These are phyloP conservation scores for Cynara cardunculus DNA, from an alignment of 129 eudicot genomes.

Conservation along the genomic window DNA sequence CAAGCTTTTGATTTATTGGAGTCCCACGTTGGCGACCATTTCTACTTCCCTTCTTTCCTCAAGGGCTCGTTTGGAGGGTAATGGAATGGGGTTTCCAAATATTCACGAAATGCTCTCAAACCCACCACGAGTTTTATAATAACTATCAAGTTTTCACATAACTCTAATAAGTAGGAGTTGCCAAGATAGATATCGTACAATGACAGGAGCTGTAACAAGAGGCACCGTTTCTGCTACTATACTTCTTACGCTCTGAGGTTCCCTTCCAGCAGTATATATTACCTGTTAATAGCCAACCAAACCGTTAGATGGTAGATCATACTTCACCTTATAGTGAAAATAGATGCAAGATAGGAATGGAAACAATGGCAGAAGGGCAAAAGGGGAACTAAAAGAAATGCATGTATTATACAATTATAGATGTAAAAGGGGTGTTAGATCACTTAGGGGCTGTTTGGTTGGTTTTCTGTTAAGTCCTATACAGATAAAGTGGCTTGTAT, in stretches of 20 bases:
- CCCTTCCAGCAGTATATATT: conserved; percentile 90
- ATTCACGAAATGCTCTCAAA: background rate
- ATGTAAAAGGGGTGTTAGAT: conserved; percentile 5
- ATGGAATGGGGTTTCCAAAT: background rate
- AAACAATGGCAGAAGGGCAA: background rate
- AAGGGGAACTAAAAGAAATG: background rate
- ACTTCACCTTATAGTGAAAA: background rate
- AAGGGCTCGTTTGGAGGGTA: too few species aligned
- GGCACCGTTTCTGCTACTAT: conserved; percentile 69
- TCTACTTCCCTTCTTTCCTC: background rate
- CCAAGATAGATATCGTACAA: conserved; percentile 43
- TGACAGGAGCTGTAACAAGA: conserved; percentile 65
- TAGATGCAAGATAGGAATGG: background rate
- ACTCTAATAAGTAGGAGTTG: background rate
- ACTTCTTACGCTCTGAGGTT: conserved; percentile 58
- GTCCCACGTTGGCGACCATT: background rate
- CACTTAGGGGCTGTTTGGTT: background rate
- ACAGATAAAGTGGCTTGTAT: too few species aligned
- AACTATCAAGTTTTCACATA: background rate
- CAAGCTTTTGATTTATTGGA: background rate
- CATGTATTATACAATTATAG: background rate
- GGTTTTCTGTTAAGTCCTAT: too few species aligned
- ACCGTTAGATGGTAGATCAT: conserved; percentile 5
- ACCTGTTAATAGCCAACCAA: conserved; percentile 48
- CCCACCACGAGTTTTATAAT: background rate